These are phyloP conservation scores for Oryza rufipogon DNA, from an alignment of 176 grass and related monocot species.

Conservation along the genomic window DNA sequence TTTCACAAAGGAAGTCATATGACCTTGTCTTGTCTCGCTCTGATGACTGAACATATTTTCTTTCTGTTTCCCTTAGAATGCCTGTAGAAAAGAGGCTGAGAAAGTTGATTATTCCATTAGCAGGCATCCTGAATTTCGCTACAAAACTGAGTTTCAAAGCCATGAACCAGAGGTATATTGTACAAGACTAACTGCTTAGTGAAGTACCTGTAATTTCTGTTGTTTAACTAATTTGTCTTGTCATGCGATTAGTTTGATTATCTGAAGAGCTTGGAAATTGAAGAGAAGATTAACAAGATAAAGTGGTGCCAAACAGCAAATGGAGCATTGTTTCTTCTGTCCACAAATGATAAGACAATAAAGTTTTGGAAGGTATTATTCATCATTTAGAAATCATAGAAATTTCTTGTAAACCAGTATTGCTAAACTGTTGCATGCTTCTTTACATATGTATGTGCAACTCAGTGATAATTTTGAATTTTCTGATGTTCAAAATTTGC, in stretches of 20 bases:
- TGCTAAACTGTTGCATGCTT: background rate
- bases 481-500: slow-evolving; percentile 9
- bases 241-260: slow-evolving; percentile 86
- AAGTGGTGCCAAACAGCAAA: slow-evolving; percentile 87
- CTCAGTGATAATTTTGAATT: slow-evolving; percentile 31
- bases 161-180: slow-evolving; percentile 95
- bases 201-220: slow-evolving; percentile 8
- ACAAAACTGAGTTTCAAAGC: slow-evolving; percentile 99
- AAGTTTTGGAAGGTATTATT: slow-evolving; percentile 97
- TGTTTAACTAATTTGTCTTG: slow-evolving; percentile 43
- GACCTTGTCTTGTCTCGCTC: background rate
- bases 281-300: slow-evolving; percentile 99
- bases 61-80: slow-evolving; percentile 57
- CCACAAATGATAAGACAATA: slow-evolving; percentile 98
- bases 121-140: slow-evolving; percentile 89
- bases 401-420: slow-evolving; percentile 14
- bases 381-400: slow-evolving; percentile 13
- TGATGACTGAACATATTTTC: slow-evolving; percentile 40
- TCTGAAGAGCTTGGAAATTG: slow-evolving; percentile 99
- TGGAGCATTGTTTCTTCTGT: slow-evolving; percentile 78
- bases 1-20: background rate
- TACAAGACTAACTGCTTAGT: slow-evolving; percentile 26
- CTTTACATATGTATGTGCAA: background rate
- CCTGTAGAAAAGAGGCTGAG: slow-evolving; percentile 78
- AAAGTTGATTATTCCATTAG: slow-evolving; percentile 73